Base-by-base conservation (phyloP, 2,329 filamentous ascomycete species). In the Xylaria hypoxylon region DNA sequence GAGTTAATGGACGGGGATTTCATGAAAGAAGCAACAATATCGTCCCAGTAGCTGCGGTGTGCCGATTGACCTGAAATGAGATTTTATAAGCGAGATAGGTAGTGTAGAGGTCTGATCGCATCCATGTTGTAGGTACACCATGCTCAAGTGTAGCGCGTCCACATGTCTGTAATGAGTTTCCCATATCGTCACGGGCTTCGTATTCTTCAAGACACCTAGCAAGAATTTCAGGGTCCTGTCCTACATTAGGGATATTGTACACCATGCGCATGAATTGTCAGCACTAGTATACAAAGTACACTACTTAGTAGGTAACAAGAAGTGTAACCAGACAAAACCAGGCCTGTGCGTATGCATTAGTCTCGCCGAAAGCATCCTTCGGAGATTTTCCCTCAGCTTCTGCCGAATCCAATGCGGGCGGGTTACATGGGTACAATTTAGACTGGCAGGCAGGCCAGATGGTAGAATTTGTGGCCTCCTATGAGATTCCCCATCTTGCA, bases 291-390 rank as follows among this genome's bases (percentile, higher is more conserved):
- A 11, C 35, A 5, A 35, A 35, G 33, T 35, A 35, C 33, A 35
- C 33, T 35, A 35, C n/a, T 35, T 35, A 35, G 33, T 42, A 26
- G 51, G 51, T 55, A 55, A 62, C 59, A 33, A 63, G n/a, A 62
- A 31, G n/a, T 50, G 38, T 40, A 48, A 47, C 28, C 28, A 58
- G 48, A 42, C 47, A 35, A 62, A 61, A 64, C 19, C 47, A 33
- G 70, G 69, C 72, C 70, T 70, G 68, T 73, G 72, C 71, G 68
- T 67, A 72, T 64, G 68, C 62, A 66, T 72, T n/a, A 57, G 31
- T 19, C 51, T 57, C 47, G 48, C 60, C 60, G 61, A 66, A 68
- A 56, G 60, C 59, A 48, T 60, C 31, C 52, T 42, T 68, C 66
- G 63, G 66, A 66, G 59, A 68, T 61, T 67, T 67, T 67, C 56